Conservation (phyloP, 164 flowering plant genomes). For the Chimonanthus salicifolius region DNA sequence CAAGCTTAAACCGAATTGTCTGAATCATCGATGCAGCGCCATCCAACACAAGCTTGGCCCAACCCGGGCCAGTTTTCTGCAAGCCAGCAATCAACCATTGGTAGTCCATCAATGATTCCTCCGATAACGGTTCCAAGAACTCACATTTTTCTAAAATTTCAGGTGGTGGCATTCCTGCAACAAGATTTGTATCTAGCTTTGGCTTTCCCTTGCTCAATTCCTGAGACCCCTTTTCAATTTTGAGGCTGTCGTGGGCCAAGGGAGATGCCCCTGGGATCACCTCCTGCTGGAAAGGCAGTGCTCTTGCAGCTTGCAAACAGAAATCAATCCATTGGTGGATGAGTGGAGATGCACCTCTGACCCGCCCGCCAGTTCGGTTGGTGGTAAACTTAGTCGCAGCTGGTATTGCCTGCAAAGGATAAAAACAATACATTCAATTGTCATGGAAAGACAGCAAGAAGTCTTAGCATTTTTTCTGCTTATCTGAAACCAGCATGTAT, state of each 20-base stretch:
- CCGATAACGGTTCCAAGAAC: conserved; percentile 77
- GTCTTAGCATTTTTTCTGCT: no score
- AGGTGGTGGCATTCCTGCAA: conserved; percentile 65
- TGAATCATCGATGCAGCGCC: conserved; percentile 16
- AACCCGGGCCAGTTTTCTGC: conserved; percentile 31
- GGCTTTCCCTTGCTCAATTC: conserved; percentile 39
- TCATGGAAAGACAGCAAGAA: no score
- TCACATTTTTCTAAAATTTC: conserved; percentile 67
- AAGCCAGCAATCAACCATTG: conserved; percentile 39
- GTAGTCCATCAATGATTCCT: conserved; percentile 52
- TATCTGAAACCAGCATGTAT: no score
- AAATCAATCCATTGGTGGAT: conserved; percentile 89
- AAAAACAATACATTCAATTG: background rate
- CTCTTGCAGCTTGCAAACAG: conserved; percentile 79
- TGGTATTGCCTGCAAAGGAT: conserved; percentile 61
- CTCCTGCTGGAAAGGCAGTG: conserved; percentile 70
- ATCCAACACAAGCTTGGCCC: conserved; percentile 15
- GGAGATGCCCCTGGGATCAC: conserved; percentile 82
- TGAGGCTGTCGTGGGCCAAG: conserved; percentile 27
- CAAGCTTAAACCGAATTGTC: conserved; percentile 7
- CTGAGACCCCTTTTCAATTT: conserved; percentile 14
- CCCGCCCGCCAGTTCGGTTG: conserved; percentile 60
- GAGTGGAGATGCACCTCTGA: conserved; percentile 81
- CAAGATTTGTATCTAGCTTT: conserved; percentile 76
- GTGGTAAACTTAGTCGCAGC: conserved; percentile 44